A percentile compares a stretch with the other conserved stretches of the same genome.
These are phyloP conservation scores for Jimgerdemannia lactiflua DNA, from an alignment of 192 early-diverging fungal genomes.

Conservation along the genomic window DNA sequence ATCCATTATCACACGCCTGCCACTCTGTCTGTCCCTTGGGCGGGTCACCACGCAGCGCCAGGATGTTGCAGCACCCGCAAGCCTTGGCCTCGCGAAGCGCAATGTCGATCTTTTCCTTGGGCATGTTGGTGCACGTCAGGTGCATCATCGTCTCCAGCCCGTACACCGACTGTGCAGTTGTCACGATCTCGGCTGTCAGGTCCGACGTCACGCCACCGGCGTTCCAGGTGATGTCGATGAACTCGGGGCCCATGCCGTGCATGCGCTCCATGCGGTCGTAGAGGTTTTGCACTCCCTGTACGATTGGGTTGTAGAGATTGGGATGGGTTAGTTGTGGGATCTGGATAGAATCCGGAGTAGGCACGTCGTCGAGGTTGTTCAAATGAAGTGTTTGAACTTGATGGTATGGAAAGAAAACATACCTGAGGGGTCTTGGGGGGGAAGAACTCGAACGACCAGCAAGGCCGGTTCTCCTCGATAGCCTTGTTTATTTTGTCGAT, in stretches of 20 bases:
- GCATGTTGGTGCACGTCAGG: constrained; percentile 99
- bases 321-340: not conserved
- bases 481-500: constrained; percentile 72
- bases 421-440: constrained; percentile 91
- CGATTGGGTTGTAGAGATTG: not conserved
- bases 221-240: constrained; percentile 97
- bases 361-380: no score
- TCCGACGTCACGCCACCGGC: constrained; percentile 91
- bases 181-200: constrained; percentile 83
- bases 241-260: constrained; percentile 86
- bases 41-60: constrained; percentile 94
- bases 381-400: no score
- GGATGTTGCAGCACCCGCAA: constrained; percentile 88
- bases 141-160: constrained; percentile 95
- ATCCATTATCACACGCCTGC: constrained; percentile 74
- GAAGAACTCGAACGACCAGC: constrained; percentile 97
- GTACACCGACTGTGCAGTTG: constrained; percentile 85
- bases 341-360: not conserved
- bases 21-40: constrained; percentile 80
- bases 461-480: constrained; percentile 62
- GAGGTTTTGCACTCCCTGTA: constrained; percentile 81
- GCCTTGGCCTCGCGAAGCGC: constrained; percentile 83
- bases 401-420: constrained; percentile 1
- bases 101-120: constrained; percentile 75
- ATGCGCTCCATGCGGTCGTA: constrained; percentile 97